Conservation (phyloP, 2,329 filamentous ascomycete species). For the Stenocarpella maydis region DNA sequence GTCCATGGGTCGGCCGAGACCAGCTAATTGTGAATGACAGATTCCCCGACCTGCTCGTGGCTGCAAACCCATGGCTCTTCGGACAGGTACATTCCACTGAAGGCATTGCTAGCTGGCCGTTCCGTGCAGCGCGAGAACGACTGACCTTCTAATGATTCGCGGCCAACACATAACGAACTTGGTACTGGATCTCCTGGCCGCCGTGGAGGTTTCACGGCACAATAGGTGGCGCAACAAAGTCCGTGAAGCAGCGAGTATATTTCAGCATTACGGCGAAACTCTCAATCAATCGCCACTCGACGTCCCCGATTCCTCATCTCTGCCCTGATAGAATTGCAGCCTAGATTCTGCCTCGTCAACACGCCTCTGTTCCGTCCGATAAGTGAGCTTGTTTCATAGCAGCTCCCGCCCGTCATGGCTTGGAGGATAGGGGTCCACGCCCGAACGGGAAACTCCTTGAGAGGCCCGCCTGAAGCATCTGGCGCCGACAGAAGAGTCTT, state of each 20-base stretch:
- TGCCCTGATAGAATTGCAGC: neutral
- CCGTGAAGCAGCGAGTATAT: neutral
- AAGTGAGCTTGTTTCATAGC: neutral
- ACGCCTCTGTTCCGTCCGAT: neutral
- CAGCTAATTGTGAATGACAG: too few relatives aligned
- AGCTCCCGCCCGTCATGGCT: slow-evolving; percentile 6
- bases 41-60: neutral
- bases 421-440: neutral
- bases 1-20: neutral
- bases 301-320: neutral
- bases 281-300: slow-evolving; percentile 8
- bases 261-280: neutral
- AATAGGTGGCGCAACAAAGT: neutral
- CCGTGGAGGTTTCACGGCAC: neutral
- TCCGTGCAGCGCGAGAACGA: neutral
- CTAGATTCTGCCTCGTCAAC: neutral
- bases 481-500: neutral
- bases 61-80: neutral
- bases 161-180: too few relatives aligned
- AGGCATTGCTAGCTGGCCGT: neutral
- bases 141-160: neutral
- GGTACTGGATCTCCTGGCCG: neutral
- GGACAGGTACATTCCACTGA: neutral
- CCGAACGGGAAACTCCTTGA: slow-evolving; percentile 11
- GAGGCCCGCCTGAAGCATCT: slow-evolving; percentile 4